Base-by-base conservation (phyloP, 2,329 filamentous ascomycete genomes). In the Coniochaeta prunicola region DNA sequence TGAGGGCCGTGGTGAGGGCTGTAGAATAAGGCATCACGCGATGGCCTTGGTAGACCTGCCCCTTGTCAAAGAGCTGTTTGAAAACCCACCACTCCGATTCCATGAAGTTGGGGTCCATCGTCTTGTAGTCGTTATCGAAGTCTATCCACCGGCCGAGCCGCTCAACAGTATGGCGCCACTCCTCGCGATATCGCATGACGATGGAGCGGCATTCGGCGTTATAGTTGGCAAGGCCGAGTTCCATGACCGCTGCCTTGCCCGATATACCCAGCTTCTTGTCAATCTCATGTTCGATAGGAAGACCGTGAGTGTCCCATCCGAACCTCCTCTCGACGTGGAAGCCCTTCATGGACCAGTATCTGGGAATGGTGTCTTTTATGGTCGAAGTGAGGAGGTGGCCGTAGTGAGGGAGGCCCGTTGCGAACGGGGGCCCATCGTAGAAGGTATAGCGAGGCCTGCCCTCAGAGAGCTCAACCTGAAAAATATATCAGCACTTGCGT, bases 51-150 rank as follows among this genome's bases (percentile, higher is more conserved):
- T 97, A 97, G 58, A 97, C 91, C 62, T 89, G 80, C 59, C 86
- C 90, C 76, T 96, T 96, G 66, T 96, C 90, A 71, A 91, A 96
- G 26, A 97, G 81, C 71, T 93, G 86, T 78, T 94, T 96, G 80
- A 96, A 96, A 19, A 94, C 89, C 92, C 93, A 97, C 93, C 93
- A 97, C 64, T 90, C 86, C 0, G 89, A 89, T 77, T 97, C 93
- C 93, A 97, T 97, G 76, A 96, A 97, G 21, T 80, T 87, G n/a
- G 88, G 82, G 72, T 97, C 89, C 91, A 97, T 96, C 36, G 91
- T 96, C 85, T 96, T 96, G 80, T 96, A 97, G 72, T 97, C 91
- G 67, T 96, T 94, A 74, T 97, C 93, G 67, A 97, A 97, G 74
- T 97, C 93, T 67, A 97, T 94, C 93, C 93, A 97, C 59, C 93